Base-by-base conservation (phyloP, 805 yeast genomes). In the Pichia nakasei region DNA sequence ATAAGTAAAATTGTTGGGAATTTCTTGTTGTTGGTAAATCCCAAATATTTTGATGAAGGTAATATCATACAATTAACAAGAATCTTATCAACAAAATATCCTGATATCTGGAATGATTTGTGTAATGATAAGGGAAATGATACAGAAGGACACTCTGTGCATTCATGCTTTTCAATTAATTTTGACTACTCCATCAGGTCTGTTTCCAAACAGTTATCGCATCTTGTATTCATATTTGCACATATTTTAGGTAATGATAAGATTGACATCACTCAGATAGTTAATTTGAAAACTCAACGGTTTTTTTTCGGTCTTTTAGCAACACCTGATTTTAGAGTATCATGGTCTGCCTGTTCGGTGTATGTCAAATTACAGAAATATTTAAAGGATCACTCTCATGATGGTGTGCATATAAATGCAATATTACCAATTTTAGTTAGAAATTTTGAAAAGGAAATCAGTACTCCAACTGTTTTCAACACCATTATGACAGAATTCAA, bases 221-320 rank as follows among this genome's bases (percentile, higher is more conserved):
- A 37, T 18, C 33, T 15, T 13, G 18, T 42, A 26, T 42, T 42
- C 24, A n/a, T 42, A 9, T 37, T 37, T 42, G 40, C 45, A 29
- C 41, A 37, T 22, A 13, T 42, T 6, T 33, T 39, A 3, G 13
- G 20, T 11, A 27, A 18, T 22, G 18, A 9, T 15, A 12, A 40
- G 15, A 3, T 18, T 6, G 24, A 33, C 2, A n/a, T 35, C 7
- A 18, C 24, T 20, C 3, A 17, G 7, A 22, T 18, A 3, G 5
- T 37, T 3, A 31, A 36, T 9, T 8, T 17, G 5, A 33, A 37
- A 12, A 21, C 35, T 22, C 18, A 31, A 19, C 7, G 4, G 9
- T n/a, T 27, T 22, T 21, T 42, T 13, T 9, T 31, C 3, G 19
- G 24, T 9, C n/a, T 42, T 15, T 8, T 31, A 7, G 3, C 36